phyloP scores from a whole-genome alignment of 2,329 filamentous ascomycete genomes.

The Ilyonectria mors-panacis region DNA sequence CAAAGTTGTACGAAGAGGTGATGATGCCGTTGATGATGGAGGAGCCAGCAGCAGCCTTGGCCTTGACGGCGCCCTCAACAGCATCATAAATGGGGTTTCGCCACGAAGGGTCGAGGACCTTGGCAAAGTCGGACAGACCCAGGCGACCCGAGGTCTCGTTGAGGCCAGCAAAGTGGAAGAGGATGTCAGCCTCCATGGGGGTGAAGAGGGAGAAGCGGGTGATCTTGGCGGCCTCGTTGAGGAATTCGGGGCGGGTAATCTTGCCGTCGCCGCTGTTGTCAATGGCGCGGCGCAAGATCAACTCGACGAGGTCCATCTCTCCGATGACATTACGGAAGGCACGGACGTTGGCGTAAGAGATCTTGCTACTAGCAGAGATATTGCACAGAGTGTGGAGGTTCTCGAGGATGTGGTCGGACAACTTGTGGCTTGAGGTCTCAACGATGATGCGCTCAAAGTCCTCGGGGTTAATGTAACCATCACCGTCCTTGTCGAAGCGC shows the following conservation, averaged over 20 bases:
- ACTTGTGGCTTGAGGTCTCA: constrained; percentile 94
- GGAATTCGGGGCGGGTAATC: constrained; percentile 93
- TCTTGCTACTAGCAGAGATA: constrained; percentile 90
- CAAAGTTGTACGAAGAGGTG: constrained; percentile 90
- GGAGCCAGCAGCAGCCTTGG: constrained; percentile 44
- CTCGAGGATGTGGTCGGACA: constrained; percentile 94
- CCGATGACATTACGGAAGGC: constrained; percentile 98
- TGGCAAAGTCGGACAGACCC: constrained; percentile 87
- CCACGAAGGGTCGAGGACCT: constrained; percentile 96
- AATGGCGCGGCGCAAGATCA: constrained; percentile 91
- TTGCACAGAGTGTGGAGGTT: constrained; percentile 96
- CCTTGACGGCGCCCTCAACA: constrained; percentile 62
- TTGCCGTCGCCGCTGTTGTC: constrained; percentile 88
- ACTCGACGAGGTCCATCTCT: constrained; percentile 97
- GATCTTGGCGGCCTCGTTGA: constrained; percentile 92
- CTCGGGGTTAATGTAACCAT: constrained; percentile 95
- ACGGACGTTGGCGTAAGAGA: constrained; percentile 97
- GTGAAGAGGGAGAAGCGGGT: constrained; percentile 97
- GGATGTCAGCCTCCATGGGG: constrained; percentile 97
- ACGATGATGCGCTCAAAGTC: constrained; percentile 98
- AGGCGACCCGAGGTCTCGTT: constrained; percentile 91
- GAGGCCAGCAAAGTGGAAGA: constrained; percentile 97
- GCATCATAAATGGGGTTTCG: constrained; percentile 71
- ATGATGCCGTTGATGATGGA: constrained; percentile 71
- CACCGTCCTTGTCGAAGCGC: constrained; percentile 88